These are phyloP conservation scores for bread wheat (Triticum aestivum) DNA, from an alignment of 176 grass and related monocot species.

Conservation along the genomic window DNA sequence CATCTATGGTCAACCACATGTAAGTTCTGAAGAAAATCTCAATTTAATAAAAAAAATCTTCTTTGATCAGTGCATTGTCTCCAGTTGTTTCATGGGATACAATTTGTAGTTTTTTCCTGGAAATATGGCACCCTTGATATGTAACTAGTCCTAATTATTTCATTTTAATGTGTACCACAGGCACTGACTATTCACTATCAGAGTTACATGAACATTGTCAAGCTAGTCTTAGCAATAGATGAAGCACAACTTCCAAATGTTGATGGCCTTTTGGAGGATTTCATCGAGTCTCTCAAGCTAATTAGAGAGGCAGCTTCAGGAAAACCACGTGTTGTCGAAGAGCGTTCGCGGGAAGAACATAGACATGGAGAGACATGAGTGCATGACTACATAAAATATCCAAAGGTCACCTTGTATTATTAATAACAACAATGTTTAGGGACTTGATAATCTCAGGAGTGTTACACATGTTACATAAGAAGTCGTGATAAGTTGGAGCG, in stretches of 20 bases:
- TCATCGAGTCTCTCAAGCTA: conserved; percentile 50
- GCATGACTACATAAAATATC: no score
- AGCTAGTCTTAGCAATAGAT: conserved; percentile 59
- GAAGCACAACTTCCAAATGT: conserved; percentile 50
- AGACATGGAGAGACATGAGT: no score
- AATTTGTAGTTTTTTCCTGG: background rate
- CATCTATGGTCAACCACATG: conserved; percentile 59
- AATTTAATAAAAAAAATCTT: background rate
- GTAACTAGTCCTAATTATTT: background rate
- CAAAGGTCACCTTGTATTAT: no score
- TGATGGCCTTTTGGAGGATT: conserved; percentile 60
- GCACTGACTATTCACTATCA: conserved; percentile 69
- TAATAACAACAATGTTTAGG: no score
- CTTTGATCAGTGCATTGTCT: background rate
- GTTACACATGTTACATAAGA: no score
- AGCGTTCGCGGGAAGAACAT: no score
- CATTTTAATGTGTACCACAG: conserved; percentile 25
- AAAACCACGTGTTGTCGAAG: background rate
- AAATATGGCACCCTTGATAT: background rate
- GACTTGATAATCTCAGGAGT: no score
- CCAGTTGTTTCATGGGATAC: background rate
- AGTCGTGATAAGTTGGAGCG: no score
- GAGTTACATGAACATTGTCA: conserved; percentile 73
- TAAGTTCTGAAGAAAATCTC: conserved; percentile 8
- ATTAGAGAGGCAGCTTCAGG: conserved; percentile 39